These are phyloP conservation scores for Fusarium hostae DNA, from an alignment of 2,329 filamentous ascomycete genomes.

Conservation along the genomic window DNA sequence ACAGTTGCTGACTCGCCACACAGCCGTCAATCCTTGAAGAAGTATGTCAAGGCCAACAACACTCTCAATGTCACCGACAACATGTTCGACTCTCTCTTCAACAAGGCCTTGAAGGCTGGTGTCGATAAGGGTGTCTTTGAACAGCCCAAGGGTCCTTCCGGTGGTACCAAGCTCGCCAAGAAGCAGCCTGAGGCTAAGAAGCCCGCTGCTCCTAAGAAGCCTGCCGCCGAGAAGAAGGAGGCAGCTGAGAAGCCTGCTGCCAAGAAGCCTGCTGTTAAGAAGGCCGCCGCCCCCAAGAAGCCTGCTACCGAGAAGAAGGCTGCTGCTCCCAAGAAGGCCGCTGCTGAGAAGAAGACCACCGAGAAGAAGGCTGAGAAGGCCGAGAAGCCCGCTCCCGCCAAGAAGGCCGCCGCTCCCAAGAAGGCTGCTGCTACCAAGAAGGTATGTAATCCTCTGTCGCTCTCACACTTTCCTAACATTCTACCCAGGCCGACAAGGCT, in stretches of 20 bases:
- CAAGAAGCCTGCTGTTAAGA: slow-evolving; percentile 51
- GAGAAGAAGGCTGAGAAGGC: slow-evolving; percentile 25
- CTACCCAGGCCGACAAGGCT: slow-evolving; percentile 48
- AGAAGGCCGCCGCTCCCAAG: slow-evolving; percentile 49
- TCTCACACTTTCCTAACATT: background rate
- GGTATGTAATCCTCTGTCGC: slow-evolving; percentile 13
- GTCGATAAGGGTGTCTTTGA: slow-evolving; percentile 88
- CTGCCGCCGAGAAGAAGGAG: slow-evolving; percentile 51
- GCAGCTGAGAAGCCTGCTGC: slow-evolving; percentile 45
- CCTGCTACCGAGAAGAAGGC: slow-evolving; percentile 46
- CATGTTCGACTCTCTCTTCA: slow-evolving; percentile 80
- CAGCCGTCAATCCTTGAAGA: slow-evolving; percentile 70
- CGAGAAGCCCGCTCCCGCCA: slow-evolving; percentile 45
- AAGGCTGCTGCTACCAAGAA: slow-evolving; percentile 46
- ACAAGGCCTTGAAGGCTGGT: slow-evolving; percentile 83
- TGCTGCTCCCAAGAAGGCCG: slow-evolving; percentile 53
- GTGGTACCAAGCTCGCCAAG: slow-evolving; percentile 92
- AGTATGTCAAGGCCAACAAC: slow-evolving; percentile 69
- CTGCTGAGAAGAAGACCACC: slow-evolving; percentile 25
- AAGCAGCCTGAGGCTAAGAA: slow-evolving; percentile 65
- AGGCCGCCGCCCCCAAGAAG: slow-evolving; percentile 53
- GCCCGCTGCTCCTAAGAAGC: slow-evolving; percentile 48
- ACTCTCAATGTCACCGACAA: slow-evolving; percentile 59
- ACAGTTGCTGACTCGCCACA: slow-evolving; percentile 24
- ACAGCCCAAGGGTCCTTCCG: slow-evolving; percentile 91